Base-by-base conservation (phyloP, 192 early-diverging fungal species). In the Tieghemiomyces parasiticus region DNA sequence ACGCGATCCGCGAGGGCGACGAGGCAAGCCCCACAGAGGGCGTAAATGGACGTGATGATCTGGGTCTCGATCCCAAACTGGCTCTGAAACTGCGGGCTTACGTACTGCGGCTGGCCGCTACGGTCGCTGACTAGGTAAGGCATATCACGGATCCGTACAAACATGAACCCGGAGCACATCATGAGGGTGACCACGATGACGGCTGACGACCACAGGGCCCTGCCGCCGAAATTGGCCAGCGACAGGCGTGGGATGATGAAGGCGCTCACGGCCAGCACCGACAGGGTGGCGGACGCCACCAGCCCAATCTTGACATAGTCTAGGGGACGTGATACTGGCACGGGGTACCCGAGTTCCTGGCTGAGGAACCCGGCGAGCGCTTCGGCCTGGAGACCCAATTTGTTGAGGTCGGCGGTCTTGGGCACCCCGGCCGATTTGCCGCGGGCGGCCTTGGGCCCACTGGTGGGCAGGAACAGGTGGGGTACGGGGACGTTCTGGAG, bases 161-260 rank as follows among this genome's bases (percentile, higher is more conserved):
- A 56, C 54, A 56, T 56, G 32, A 35, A 56, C 9, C 54, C 54
- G 1, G 31, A 56, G 34, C 54, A 56, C 54, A 56, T 56, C 32
- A 56, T 35, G 24, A 56, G 30, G 24, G 32, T 34, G 16, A 9
- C 28, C 54, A 56, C 54, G 54, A 56, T 56, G 20, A 29, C 28
- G 2, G 24, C 19, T 1, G 54, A 31, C 2, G 54, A 56, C 19
- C 54, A 30, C 20, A 54, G 24, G 9, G 4, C 24, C 47, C n/a
- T 48, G 24, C 9, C 9, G 4, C 4, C 9, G 38, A 42, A 42
- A 14, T 4, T 25, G 13, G 13, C 13, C 47, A 9, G 22, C 47
- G 47, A 48, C 20, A 48, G 22, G 13, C 47, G 47, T 6, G 47
- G 47, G 4, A 48, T 9, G 22, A 48, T 4, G 20, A 48, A n/a